Conservation (phyloP, 2,329 filamentous ascomycete genomes). For the Malbranchea cinnamomea region DNA sequence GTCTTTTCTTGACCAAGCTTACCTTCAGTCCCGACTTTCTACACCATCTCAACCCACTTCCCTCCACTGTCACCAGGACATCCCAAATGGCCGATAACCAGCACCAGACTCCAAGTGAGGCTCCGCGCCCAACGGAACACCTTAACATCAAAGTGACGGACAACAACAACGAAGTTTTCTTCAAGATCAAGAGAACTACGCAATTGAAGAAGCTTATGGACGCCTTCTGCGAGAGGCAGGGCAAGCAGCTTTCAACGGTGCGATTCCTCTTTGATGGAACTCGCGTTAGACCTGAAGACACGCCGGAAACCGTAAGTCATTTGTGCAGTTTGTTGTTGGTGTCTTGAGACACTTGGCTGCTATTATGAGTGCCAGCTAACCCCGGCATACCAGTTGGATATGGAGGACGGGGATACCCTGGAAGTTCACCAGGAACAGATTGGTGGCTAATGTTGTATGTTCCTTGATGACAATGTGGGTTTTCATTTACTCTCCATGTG, state of each 20-base stretch:
- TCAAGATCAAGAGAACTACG: slow-evolving; percentile 97
- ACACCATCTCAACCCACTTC: slow-evolving; percentile 1
- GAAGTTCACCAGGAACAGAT: slow-evolving; percentile 99
- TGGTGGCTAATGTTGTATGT: slow-evolving; percentile 44
- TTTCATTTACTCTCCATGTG: slow-evolving; percentile 18
- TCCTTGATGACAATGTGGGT: neutral
- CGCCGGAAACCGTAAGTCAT: slow-evolving; percentile 72
- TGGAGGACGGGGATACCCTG: slow-evolving; percentile 88
- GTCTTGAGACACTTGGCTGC: no score
- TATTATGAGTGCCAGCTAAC: no score
- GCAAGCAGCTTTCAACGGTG: slow-evolving; percentile 70
- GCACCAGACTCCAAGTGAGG: slow-evolving; percentile 5
- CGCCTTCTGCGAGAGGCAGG: slow-evolving; percentile 91
- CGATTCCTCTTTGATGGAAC: slow-evolving; percentile 95
- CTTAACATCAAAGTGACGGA: slow-evolving; percentile 99
- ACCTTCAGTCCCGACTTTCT: neutral
- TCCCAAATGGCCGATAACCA: slow-evolving; percentile 3
- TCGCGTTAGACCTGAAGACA: slow-evolving; percentile 76
- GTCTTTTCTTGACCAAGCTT: no score
- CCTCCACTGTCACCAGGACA: neutral
- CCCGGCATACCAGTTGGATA: slow-evolving; percentile 58
- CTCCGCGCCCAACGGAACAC: slow-evolving; percentile 49
- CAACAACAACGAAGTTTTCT: slow-evolving; percentile 99
- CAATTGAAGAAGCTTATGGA: slow-evolving; percentile 97
- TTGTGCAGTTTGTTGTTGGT: no score